Conservation (phyloP, 345 rosid genomes). For the Passiflora organensis region DNA sequence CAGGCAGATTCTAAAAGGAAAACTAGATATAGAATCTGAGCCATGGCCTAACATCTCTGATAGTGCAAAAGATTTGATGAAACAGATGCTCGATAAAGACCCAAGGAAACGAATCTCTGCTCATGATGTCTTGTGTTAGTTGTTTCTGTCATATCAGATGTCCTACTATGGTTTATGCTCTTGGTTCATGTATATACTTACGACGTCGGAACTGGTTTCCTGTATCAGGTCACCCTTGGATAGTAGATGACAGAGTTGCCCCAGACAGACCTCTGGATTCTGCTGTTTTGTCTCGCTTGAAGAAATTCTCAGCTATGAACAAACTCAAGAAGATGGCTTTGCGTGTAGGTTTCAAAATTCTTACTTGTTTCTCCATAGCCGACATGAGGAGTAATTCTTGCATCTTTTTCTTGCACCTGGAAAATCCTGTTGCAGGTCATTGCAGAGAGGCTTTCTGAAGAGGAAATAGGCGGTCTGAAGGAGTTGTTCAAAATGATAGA, state of each 20-base stretch:
- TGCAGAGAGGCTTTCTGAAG: conserved; percentile 96
- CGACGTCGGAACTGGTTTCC: conserved; percentile 8
- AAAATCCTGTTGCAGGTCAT: conserved; percentile 54
- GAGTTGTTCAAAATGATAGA: conserved; percentile 95
- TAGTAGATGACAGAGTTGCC: conserved; percentile 82
- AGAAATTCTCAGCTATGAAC: conserved; percentile 94
- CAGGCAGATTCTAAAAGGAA: conserved; percentile 79
- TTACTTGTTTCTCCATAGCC: too few species aligned
- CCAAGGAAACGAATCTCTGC: conserved; percentile 79
- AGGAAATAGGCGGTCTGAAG: conserved; percentile 92
- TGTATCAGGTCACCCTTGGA: conserved; percentile 88
- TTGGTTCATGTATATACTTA: background rate
- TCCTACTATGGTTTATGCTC: background rate
- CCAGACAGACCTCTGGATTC: conserved; percentile 91
- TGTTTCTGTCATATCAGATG: conserved; percentile 10
- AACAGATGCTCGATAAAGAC: conserved; percentile 84
- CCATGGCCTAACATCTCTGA: conserved; percentile 95
- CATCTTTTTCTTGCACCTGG: conserved; percentile 1
- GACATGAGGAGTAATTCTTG: background rate
- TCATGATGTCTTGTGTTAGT: conserved; percentile 84
- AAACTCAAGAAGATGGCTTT: conserved; percentile 97
- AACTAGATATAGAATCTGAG: conserved; percentile 75
- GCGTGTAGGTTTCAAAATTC: conserved; percentile 49
- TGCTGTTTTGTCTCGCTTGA: conserved; percentile 86
- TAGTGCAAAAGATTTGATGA: conserved; percentile 80